Base-by-base conservation (phyloP, 306 rosid species). In the Fragaria nilgerrensis region DNA sequence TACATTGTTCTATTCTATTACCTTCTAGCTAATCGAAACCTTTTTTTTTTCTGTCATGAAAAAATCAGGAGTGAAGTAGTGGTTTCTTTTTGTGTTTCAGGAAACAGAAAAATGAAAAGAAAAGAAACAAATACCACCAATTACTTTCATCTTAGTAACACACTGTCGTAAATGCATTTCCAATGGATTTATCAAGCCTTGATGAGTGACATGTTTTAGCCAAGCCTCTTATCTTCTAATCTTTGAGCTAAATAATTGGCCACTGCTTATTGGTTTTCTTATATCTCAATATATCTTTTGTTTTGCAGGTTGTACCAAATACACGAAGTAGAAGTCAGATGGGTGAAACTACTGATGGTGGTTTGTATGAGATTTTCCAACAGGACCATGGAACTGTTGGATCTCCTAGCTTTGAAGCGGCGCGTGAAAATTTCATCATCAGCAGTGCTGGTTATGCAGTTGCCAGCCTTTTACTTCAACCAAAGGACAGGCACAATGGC, bases 361-460 rank as follows among this genome's bases (percentile, higher is more conserved):
- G 99, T 71, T 84, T 95, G 87, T 86, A 88, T 65, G 99, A 95
- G 90, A 90, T 95, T 82, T 95, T 95, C 83, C 97, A 95, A 72
- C 99, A 95, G 84, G 98, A 93, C 82, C 90, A 79, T 5, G 97
- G 99, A 34, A 96, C 99, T 74, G 98, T 93, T 17, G 95, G 98
- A 50, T 84, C 98, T 82, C 61, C 88, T 32, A 86, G 79, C 76
- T 95, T 95, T 67, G 99, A 95, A 86, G 89, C 94, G 69, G 99
- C 99, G 1, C 99, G 97, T 55, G 96, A 95, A 84, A 95, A 95
- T 83, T 95, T 95, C 75, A 92, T 95, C 73, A 25, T 90, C 55
- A 95, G 99, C 83, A 90, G 99, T 77, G 97, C 99, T 34, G 99
- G 99, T 82, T 95, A 95, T 89, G 99, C 97, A 25, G 99, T 95